These are phyloP conservation scores for Croton laevigatus DNA, from an alignment of 441 rosid genomes.

Conservation along the genomic window DNA sequence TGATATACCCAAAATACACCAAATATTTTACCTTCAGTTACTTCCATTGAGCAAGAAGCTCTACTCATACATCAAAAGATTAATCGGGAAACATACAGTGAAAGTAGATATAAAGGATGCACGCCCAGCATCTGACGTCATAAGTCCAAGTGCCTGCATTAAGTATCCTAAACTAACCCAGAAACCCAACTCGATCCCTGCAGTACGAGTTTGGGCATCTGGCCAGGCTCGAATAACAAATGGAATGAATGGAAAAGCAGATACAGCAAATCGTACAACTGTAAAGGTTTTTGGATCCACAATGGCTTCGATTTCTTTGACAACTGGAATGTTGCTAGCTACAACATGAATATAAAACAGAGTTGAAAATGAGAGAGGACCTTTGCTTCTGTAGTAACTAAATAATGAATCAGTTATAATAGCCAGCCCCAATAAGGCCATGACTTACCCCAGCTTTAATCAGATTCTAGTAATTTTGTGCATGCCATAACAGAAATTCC, in stretches of 20 bases:
- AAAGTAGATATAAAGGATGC: conserved; percentile 58
- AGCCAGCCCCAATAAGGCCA: no score
- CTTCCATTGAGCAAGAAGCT: conserved; percentile 10
- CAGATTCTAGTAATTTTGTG: not conserved
- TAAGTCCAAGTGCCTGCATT: conserved; percentile 54
- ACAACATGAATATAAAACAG: conserved; percentile 19
- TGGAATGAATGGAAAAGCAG: conserved; percentile 53
- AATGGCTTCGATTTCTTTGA: conserved; percentile 51
- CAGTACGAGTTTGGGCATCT: conserved; percentile 44
- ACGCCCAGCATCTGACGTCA: conserved; percentile 64
- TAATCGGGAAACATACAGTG: conserved; percentile 42
- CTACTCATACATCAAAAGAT: not conserved
- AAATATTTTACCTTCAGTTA: conserved; percentile 23
- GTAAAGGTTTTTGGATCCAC: conserved; percentile 49
- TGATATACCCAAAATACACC: conserved; percentile 28
- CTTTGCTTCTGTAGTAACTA: not conserved
- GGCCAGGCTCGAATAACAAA: conserved; percentile 37
- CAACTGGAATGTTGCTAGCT: conserved; percentile 57
- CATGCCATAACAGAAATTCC: not conserved
- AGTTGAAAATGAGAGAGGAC: conserved; percentile 5
- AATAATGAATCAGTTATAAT: not conserved
- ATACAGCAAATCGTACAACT: conserved; percentile 46
- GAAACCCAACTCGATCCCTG: conserved; percentile 64
- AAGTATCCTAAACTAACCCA: conserved; percentile 65
- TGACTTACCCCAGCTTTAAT: no score